phyloP scores from a whole-genome alignment of 495 filamentous ascomycete species.

The Penicillium cataractarum region DNA sequence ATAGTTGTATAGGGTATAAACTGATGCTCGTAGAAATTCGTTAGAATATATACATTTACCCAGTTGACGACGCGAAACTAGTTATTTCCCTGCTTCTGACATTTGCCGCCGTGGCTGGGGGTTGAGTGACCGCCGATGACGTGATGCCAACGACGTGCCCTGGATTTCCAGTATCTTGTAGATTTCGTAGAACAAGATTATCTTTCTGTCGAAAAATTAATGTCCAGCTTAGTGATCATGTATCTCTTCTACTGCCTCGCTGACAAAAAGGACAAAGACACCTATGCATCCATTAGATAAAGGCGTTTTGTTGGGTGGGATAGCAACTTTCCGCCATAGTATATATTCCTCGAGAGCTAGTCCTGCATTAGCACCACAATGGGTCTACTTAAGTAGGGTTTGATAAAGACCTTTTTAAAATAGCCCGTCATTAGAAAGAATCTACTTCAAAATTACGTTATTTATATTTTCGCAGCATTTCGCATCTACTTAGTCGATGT shows the following conservation, averaged over 20 bases:
- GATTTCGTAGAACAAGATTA: background rate
- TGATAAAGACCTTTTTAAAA: too few relatives aligned
- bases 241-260: too few relatives aligned
- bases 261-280: too few relatives aligned
- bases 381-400: too few relatives aligned
- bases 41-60: background rate
- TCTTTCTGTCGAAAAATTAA: background rate
- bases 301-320: too few relatives aligned
- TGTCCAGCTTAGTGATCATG: too few relatives aligned
- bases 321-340: too few relatives aligned
- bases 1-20: background rate
- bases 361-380: too few relatives aligned
- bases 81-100: slow-evolving; percentile 1
- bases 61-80: background rate
- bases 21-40: background rate
- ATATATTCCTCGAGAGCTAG: too few relatives aligned
- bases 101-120: slow-evolving; percentile 2
- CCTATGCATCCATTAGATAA: too few relatives aligned
- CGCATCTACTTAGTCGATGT: background rate
- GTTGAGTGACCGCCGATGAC: slow-evolving; percentile 1
- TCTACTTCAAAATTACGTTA: too few relatives aligned
- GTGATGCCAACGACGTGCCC: slow-evolving; percentile 5
- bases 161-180: background rate
- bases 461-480: background rate
- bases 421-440: too few relatives aligned